Evolutionary conservation across 1,139 yeast genomes (phyloP).

Genomic region (Zygosaccharomyces pseudobailii): DNA sequence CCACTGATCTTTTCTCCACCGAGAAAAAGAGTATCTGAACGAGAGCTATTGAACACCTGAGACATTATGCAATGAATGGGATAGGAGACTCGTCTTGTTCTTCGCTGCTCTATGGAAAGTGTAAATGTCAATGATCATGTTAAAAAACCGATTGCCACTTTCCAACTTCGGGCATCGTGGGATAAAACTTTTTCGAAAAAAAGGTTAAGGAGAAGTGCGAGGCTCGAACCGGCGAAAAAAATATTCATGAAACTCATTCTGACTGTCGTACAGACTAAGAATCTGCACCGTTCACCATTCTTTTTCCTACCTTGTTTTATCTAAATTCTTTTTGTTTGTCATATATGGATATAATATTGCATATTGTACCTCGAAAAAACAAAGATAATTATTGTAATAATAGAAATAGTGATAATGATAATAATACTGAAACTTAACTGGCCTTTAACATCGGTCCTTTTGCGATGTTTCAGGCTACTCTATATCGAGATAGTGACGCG

Average conservation of each 20-base stretch:
- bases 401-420: background rate
- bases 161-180: background rate
- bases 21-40: conserved; percentile 87
- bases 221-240: background rate
- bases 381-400: background rate
- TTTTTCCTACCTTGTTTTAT: background rate
- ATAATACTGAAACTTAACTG: background rate
- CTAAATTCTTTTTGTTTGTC: background rate
- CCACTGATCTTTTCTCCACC: conserved; percentile 97
- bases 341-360: background rate
- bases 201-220: background rate
- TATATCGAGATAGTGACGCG: background rate
- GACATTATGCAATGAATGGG: conserved; percentile 39
- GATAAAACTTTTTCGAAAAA: conserved; percentile 3
- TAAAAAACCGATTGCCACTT: conserved; percentile 1
- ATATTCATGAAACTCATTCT: background rate
- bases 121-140: background rate
- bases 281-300: background rate
- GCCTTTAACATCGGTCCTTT: background rate
- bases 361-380: background rate
- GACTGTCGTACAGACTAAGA: background rate
- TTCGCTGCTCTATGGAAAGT: background rate
- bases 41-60: conserved; percentile 59
- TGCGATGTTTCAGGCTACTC: background rate
- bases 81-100: background rate